Evolutionary conservation across 208 protist genomes (phyloP), one percentile per base, ranked within the genome.

Genomic region (Acanthamoeba culbertsoni): DNA sequence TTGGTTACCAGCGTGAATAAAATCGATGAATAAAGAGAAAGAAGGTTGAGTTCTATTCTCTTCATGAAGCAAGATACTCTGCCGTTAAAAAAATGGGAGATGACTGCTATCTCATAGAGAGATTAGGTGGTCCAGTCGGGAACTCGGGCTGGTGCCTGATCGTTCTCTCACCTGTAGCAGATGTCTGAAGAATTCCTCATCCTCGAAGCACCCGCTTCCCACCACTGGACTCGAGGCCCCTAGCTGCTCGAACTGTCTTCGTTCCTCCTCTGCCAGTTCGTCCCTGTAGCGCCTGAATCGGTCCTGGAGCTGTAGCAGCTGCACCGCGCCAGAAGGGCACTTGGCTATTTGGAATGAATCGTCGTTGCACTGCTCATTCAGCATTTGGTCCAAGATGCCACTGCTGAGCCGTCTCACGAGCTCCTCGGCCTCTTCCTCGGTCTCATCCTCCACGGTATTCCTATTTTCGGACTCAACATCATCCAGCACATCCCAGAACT

Each of bases 401-500:
- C 73, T 84, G 45, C 45, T 84, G 23, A 84, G 43, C 26, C 73
- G 10, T 16, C 35, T 16, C 43, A 84, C n/a, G 3, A 84, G 73
- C 73, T 84, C n/a, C n/a, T n/a, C 73, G 0, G 42, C 73, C 26
- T 55, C 73, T 3, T 84, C 73, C 43, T 84, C 73, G 0, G 40
- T 43, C 1, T 84, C 73, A 37, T 84, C 73, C 2, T 84, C 73
- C 26, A 33, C 73, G 51, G 8, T 55, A 23, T 6, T 55, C 43
- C 28, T 37, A n/a, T 18, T 55, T n/a, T 84, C 73, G 43, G 73
- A 37, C 20, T 84, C 73, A 4, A 84, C 73, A 20, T 84, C 73
- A 12, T 84, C 73, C 7, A 84, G 73, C 6, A 84, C 43, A n/a
- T 84, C 73, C 73, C 73, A 84, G 73, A 84, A 84, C 26, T 84